phyloP scores from a whole-genome alignment of 1,284 basidiomycete species.

The Wallemia hederae region DNA sequence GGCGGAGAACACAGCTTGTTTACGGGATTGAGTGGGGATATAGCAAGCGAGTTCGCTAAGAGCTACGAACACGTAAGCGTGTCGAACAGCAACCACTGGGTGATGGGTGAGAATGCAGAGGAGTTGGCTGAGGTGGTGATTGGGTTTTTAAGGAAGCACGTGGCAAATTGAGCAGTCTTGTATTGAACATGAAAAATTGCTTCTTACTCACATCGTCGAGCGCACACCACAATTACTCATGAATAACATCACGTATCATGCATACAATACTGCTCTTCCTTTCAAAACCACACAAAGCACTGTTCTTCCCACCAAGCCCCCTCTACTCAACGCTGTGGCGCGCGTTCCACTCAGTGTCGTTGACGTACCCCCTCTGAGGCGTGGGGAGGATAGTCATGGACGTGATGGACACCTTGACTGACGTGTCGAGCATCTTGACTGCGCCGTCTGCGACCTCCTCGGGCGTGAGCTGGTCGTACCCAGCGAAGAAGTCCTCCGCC shows the following conservation, averaged over 20 bases:
- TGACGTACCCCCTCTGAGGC: background rate
- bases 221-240: no score
- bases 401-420: background rate
- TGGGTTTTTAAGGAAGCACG: background rate
- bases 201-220: no score
- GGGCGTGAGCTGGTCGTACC: background rate
- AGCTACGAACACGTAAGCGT: constrained; percentile 7
- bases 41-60: constrained; percentile 8
- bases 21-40: constrained; percentile 5
- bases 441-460: background rate
- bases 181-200: no score
- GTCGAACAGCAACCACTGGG: constrained; percentile 8
- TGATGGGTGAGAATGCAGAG: constrained; percentile 10
- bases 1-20: constrained; percentile 7
- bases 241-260: no score
- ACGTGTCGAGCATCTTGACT: background rate
- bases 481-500: background rate
- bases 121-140: constrained; percentile 4
- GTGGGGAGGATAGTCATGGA: background rate
- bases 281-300: background rate
- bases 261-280: background rate
- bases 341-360: background rate
- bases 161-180: no score
- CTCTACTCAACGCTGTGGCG: background rate
- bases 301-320: background rate